Evolutionary conservation across 495 filamentous ascomycete genomes (phyloP).

Genomic region (Neurospora sp.): DNA sequence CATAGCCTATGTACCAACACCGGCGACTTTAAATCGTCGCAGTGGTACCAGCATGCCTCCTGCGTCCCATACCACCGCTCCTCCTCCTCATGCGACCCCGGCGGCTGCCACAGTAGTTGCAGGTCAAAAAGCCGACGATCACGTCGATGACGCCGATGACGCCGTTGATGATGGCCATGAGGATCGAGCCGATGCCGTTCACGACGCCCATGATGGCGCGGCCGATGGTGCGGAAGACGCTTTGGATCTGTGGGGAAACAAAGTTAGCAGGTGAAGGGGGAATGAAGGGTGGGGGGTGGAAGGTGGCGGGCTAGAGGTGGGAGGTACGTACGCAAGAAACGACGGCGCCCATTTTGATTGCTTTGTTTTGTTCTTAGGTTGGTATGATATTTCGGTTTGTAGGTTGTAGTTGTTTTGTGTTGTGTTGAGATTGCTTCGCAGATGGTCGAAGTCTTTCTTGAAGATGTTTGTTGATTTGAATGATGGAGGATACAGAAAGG

Average conservation of each 20-base stretch:
- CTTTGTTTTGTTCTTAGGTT: conserved; percentile 11
- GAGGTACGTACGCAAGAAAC: conserved; percentile 86
- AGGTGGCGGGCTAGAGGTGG: not conserved
- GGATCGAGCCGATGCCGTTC: conserved; percentile 63
- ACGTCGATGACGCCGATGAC: conserved; percentile 69
- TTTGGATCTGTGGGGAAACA: conserved; percentile 49
- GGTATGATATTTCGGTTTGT: not conserved
- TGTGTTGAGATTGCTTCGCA: too few relatives aligned
- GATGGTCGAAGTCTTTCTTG: conserved; percentile 1
- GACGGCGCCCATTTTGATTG: conserved; percentile 82
- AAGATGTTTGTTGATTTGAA: not conserved
- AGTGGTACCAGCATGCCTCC: conserved; percentile 15
- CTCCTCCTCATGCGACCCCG: conserved; percentile 14
- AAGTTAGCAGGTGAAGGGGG: conserved; percentile 8
- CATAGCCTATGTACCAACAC: too few relatives aligned
- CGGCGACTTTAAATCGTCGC: conserved; percentile 8
- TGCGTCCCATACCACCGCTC: conserved; percentile 15
- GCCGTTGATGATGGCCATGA: conserved; percentile 67
- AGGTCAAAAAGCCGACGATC: conserved; percentile 81
- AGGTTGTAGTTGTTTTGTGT: conserved; percentile 6
- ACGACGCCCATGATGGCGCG: conserved; percentile 74
- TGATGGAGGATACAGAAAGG: not conserved
- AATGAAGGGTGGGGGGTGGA: not conserved
- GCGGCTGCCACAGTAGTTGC: conserved; percentile 43
- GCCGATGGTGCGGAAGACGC: conserved; percentile 77